Base-by-base conservation (phyloP, 805 yeast genomes). In the Wickerhamomyces pijperi region DNA sequence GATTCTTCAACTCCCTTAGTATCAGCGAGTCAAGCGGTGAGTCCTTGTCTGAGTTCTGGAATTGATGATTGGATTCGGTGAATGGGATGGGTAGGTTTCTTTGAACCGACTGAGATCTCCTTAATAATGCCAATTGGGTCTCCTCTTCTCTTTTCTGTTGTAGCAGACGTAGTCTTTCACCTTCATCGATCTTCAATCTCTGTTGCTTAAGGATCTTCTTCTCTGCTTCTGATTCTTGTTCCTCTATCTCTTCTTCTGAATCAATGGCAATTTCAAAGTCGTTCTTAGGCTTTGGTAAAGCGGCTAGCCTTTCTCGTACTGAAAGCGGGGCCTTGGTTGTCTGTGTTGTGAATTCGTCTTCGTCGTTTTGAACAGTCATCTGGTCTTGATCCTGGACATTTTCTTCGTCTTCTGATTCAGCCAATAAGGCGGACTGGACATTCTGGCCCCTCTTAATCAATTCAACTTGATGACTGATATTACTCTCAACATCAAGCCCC, bases 91-190 rank as follows among this genome's bases (percentile, higher is more conserved):
- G 60, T 8, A 76, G 58, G 0, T 63, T 70, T 37, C 55, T 53
- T 47, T 70, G 74, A 1, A 73, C 54, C 2, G 62, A 77, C 41
- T 60, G 65, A 0, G 81, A 70, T 36, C 74, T 49, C 32, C 74
- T 53, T 7, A 59, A 46, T 28, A 59, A 43, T 12, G 56, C 59
- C 19, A 42, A 42, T 35, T 39, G 14, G 2, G 16, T 15, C 8
- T 50, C 49, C 4, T 46, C 36, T 20, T 44, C 40, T n/a, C 43
- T 36, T 20, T 37, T 39, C 14, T 46, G 21, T 2, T 21, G 38
- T 28, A 43, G 38, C 19, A 44, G 41, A 34, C 52, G 50, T 19
- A 44, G 39, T 20, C 15, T 39, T 23, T 53, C 55, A 17, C 53
- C 59, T 35, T 42, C 37, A 38, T 51, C 56, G 25, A 45, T 45